A percentile compares a stretch with the other conserved stretches of the same genome.
Conservation (phyloP, 1,139 yeast species). For the Tardiomyces blankii region DNA sequence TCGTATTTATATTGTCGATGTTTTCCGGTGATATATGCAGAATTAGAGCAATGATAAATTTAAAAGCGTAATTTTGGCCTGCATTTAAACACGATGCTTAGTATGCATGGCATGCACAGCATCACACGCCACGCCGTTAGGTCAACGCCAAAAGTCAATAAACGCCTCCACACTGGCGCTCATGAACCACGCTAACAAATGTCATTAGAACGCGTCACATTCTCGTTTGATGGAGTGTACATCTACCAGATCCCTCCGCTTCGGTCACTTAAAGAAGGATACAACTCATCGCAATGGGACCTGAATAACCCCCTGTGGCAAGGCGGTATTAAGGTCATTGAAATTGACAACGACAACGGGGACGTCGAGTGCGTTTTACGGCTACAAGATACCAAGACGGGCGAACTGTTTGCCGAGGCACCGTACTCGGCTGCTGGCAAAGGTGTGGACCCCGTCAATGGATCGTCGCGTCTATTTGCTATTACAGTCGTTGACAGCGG, state of each 20-base stretch:
- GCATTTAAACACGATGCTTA: too few species aligned
- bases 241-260: constrained; percentile 28
- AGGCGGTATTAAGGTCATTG: constrained; percentile 25
- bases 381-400: constrained; percentile 20
- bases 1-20: too few species aligned
- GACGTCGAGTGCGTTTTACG: constrained; percentile 21
- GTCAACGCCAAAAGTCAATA: too few species aligned
- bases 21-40: too few species aligned
- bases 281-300: constrained; percentile 26
- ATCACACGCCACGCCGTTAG: too few species aligned
- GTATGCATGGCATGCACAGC: too few species aligned
- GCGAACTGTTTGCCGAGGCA: constrained; percentile 25
- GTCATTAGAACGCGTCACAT: neutral
- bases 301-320: constrained; percentile 28
- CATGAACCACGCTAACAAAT: neutral
- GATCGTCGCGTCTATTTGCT: constrained; percentile 25
- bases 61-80: too few species aligned
- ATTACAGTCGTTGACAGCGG: constrained; percentile 23
- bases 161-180: neutral
- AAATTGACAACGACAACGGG: constrained; percentile 4
- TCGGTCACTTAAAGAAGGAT: constrained; percentile 14
- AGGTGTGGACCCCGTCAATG: constrained; percentile 21
- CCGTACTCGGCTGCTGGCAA: constrained; percentile 17
- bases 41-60: too few species aligned
- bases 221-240: constrained; percentile 4